phyloP scores from a whole-genome alignment of 495 filamentous ascomycete species.

The Aspergillus olivimuriae region DNA sequence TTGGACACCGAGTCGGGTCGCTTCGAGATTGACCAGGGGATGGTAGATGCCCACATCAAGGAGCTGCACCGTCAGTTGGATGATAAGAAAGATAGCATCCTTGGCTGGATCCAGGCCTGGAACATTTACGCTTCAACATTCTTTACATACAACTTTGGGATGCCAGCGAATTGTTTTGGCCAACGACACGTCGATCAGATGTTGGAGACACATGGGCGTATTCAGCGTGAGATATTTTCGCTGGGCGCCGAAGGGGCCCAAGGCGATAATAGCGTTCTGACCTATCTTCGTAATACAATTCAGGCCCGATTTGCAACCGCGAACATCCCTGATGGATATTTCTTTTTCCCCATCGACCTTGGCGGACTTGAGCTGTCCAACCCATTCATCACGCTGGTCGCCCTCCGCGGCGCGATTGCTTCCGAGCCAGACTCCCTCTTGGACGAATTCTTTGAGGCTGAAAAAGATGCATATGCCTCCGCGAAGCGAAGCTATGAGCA shows the following conservation, averaged over 20 bases:
- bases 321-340: conserved; percentile 10
- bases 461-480: conserved; percentile 1
- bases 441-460: conserved; percentile 5
- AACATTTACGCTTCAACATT: conserved; percentile 11
- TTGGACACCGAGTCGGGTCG: conserved; percentile 9
- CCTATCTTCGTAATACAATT: conserved; percentile 7
- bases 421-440: conserved; percentile 1
- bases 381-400: conserved; percentile 9
- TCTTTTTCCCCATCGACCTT: conserved; percentile 13
- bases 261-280: conserved; percentile 8
- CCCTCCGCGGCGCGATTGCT: conserved; percentile 1
- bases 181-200: conserved; percentile 10
- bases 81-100: conserved; percentile 6
- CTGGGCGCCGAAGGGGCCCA: background rate
- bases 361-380: conserved; percentile 11
- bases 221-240: conserved; percentile 8
- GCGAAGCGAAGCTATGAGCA: conserved; percentile 1
- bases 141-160: conserved; percentile 12
- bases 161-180: conserved; percentile 11
- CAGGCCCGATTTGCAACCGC: background rate
- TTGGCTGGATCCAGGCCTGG: conserved; percentile 14
- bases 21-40: conserved; percentile 13
- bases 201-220: conserved; percentile 6
- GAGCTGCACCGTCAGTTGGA: conserved; percentile 4
- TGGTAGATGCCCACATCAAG: conserved; percentile 6